Evolutionary conservation across 805 yeast genomes (phyloP), one percentile per base, ranked within the genome.

Genomic region (Candida ovalis): DNA sequence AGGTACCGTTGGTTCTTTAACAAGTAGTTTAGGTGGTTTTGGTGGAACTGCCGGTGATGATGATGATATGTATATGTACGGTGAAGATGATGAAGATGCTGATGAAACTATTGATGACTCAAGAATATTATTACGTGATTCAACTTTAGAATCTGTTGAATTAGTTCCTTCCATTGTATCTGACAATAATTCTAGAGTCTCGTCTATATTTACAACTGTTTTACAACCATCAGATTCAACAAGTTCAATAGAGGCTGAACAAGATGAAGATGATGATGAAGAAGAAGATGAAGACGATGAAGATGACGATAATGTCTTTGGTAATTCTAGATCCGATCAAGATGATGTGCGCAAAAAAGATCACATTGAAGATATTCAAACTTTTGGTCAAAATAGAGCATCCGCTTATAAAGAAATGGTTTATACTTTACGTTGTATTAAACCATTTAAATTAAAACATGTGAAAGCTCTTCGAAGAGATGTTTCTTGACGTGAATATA

Each of bases 341-440:
- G n/a, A n/a, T n/a, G n/a, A n/a, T n/a, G n/a, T n/a, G n/a, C n/a
- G n/a, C n/a, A n/a, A n/a, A n/a, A n/a, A n/a, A 17, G 38, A 17
- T 18, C 17, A 13, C 36, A 7, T 5, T 17, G 38, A 35, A 13
- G 38, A n/a, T 4, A 4, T 35, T n/a, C 38, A 6, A 18, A n/a
- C 22, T 17, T 7, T n/a, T 5, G 15, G 15, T n/a, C 21, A 5
- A 25, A 51, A 43, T 19, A 50, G 32, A 45, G 52, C 43, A 22
- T 33, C 49, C 12, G 53, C 54, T 25, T 59, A 60, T 38, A 58
- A 56, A 40, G 68, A 65, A 39, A 47, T 65, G 25, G 51, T 60
- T 0, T 60, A 53, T 49, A 60, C 62, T 17, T 43, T 65, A 22
- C 57, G 58, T 42, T 65, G 69, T 46, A 60, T 65, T 43, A 58